These are phyloP conservation scores for Cyclotella baltica DNA, from an alignment of 108 stramenopile genomes.

Conservation along the genomic window DNA sequence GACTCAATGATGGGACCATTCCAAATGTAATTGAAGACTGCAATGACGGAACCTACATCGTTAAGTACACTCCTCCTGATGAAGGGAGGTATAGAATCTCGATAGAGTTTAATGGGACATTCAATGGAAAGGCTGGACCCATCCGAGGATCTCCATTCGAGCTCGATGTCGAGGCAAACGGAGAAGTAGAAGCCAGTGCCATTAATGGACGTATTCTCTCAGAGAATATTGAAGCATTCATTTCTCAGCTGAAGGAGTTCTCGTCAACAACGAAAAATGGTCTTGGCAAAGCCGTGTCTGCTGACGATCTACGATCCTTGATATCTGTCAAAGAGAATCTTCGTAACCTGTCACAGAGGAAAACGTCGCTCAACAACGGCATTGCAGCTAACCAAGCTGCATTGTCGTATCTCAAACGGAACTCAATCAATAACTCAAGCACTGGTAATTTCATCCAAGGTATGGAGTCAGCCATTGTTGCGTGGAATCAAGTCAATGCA, in stretches of 20 bases:
- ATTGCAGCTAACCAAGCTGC: conserved; percentile 53
- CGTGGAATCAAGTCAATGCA: conserved; percentile 55
- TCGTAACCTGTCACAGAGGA: conserved; percentile 29
- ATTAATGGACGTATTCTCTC: conserved; percentile 58
- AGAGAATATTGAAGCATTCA: conserved; percentile 38
- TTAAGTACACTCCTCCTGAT: conserved; percentile 55
- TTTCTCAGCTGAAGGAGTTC: conserved; percentile 62
- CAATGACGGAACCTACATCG: conserved; percentile 76
- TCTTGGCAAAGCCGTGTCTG: conserved; percentile 47
- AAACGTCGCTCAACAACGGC: conserved; percentile 28
- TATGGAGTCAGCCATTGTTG: conserved; percentile 48
- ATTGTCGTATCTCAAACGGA: conserved; percentile 54
- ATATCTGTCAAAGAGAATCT: conserved; percentile 64
- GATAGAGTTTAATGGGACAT: conserved; percentile 81
- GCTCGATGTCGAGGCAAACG: conserved; percentile 10
- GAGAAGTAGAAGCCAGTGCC: conserved; percentile 36
- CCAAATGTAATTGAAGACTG: conserved; percentile 46
- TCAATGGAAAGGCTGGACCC: conserved; percentile 63
- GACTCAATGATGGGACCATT: neutral
- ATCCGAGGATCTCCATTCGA: conserved; percentile 78
- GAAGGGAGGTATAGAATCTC: conserved; percentile 60
- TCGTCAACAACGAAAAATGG: conserved; percentile 54
- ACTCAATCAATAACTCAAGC: conserved; percentile 28
- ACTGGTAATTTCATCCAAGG: conserved; percentile 57
- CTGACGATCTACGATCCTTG: conserved; percentile 57